These are phyloP conservation scores for Aspergillus fructus DNA, from an alignment of 2,329 filamentous ascomycete genomes.

Conservation along the genomic window DNA sequence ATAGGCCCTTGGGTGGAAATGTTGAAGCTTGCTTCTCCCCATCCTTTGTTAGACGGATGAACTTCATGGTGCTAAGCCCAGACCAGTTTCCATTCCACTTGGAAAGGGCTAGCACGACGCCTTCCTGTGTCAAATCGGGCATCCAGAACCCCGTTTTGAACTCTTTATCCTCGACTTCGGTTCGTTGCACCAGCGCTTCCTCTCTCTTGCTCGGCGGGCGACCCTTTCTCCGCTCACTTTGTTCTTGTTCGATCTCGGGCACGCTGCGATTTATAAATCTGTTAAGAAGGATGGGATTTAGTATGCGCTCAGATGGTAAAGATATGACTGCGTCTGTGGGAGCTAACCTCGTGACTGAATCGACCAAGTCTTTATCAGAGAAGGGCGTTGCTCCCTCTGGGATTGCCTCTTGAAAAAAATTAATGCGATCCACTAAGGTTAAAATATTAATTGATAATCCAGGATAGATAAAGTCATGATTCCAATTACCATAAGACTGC, in stretches of 20 bases:
- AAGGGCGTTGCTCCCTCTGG: slow-evolving; percentile 32
- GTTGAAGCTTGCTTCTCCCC: slow-evolving; percentile 67
- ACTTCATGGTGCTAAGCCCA: slow-evolving; percentile 71
- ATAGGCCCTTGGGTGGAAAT: slow-evolving; percentile 70
- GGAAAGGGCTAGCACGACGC: slow-evolving; percentile 65
- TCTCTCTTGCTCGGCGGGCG: slow-evolving; percentile 76
- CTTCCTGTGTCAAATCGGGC: slow-evolving; percentile 70
- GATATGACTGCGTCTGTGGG: not conserved
- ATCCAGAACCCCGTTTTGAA: slow-evolving; percentile 77
- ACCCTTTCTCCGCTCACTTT: slow-evolving; percentile 71
- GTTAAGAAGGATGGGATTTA: not conserved
- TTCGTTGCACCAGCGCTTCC: slow-evolving; percentile 71
- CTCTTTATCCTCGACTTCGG: slow-evolving; percentile 72
- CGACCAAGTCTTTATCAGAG: slow-evolving; percentile 38
- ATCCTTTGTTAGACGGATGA: slow-evolving; percentile 68
- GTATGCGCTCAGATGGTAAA: no score
- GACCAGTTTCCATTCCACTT: slow-evolving; percentile 85
- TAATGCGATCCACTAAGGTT: slow-evolving; percentile 61
- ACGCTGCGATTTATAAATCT: slow-evolving; percentile 40
- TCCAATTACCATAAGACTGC: slow-evolving; percentile 63
- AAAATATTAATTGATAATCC: not conserved
- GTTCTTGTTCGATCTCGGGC: slow-evolving; percentile 37
- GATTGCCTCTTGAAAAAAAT: slow-evolving; percentile 70
- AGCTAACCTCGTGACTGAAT: slow-evolving; percentile 61
- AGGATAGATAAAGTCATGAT: slow-evolving; percentile 22